Evolutionary conservation across 176 grass and related monocot genomes (phyloP).

Genomic region (Aegilops umbellulata): DNA sequence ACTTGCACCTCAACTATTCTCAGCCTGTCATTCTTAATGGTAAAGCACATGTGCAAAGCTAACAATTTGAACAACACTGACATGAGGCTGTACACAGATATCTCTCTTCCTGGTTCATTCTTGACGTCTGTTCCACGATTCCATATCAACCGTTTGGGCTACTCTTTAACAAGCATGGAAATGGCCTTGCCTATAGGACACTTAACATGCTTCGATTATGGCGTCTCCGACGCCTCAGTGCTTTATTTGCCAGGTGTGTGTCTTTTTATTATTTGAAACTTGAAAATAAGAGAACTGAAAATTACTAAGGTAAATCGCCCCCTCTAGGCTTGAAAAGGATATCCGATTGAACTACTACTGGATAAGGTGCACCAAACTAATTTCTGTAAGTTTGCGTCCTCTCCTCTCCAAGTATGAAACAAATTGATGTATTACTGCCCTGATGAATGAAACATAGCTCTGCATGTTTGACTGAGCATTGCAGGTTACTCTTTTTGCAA

Average conservation of each 20-base stretch:
- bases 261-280: constrained; percentile 9
- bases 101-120: constrained; percentile 73
- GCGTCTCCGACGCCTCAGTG: constrained; percentile 76
- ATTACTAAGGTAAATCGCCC: constrained; percentile 19
- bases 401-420: constrained; percentile 9
- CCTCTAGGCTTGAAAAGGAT: constrained; percentile 80
- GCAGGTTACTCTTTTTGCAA: constrained; percentile 84
- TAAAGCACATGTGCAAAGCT: constrained; percentile 13
- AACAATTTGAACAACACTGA: not conserved
- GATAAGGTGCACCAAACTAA: constrained; percentile 84
- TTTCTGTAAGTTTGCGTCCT: constrained; percentile 54
- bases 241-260: constrained; percentile 74
- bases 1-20: not conserved
- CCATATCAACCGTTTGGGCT: constrained; percentile 63
- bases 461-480: not conserved
- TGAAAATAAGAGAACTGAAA: constrained; percentile 16
- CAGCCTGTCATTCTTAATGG: not conserved
- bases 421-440: not conserved
- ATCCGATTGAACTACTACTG: constrained; percentile 84
- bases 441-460: constrained; percentile 19
- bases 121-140: constrained; percentile 80
- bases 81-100: constrained; percentile 50
- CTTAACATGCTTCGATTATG: constrained; percentile 79
- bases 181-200: constrained; percentile 62
- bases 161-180: constrained; percentile 56